Base-by-base conservation (phyloP, 371 early-diverging fungal species). In the Apophysomyces ossiformis region DNA sequence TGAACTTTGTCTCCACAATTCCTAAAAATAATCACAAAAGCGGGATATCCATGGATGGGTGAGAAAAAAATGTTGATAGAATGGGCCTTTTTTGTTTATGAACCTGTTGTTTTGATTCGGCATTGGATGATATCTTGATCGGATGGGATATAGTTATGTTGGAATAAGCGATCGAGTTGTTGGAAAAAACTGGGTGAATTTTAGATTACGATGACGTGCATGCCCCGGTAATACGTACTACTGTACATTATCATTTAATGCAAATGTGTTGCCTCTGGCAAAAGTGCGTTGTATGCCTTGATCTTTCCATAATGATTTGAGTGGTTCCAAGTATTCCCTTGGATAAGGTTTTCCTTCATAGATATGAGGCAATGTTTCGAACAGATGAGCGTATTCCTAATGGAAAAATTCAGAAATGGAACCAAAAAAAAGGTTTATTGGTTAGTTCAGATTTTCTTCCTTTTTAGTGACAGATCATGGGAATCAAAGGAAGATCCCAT, bases 101-200 rank as follows among this genome's bases (percentile, higher is more conserved):
- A 41, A 70, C 71, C 71, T 32, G 72, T 71, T 16, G 72, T 71
- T 43, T 71, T 71, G 26, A 68, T 65, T 54, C 95, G 85, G 66
- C 92, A 90, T 39, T 92, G 85, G 68, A 95, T 78, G 47, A 95
- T 90, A 70, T 95, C 95, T 71, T 95, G 95, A 70, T 96, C 95
- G 18, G 91, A 88, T 12, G 97, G 97, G n/a, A 85, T 64, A 74
- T 93, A 97, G 50, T 82, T 80, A 1, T 85, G 82, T 26, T 70
- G 73, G 65, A 89, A 88, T 56, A 98, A 84, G 26, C 95, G 88
- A 57, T 95, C 94, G 2, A 96, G 77, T 18, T 89, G 75, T 59
- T 94, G 90, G 77, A 94, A 96, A 83, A 94, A 97, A 79, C 86
- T 87, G 46, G n/a, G 57, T 13, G 57, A 50, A 26, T 26, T 50